phyloP scores from a whole-genome alignment of 1,284 basidiomycete species.

The Ceratobasidium sp. region DNA sequence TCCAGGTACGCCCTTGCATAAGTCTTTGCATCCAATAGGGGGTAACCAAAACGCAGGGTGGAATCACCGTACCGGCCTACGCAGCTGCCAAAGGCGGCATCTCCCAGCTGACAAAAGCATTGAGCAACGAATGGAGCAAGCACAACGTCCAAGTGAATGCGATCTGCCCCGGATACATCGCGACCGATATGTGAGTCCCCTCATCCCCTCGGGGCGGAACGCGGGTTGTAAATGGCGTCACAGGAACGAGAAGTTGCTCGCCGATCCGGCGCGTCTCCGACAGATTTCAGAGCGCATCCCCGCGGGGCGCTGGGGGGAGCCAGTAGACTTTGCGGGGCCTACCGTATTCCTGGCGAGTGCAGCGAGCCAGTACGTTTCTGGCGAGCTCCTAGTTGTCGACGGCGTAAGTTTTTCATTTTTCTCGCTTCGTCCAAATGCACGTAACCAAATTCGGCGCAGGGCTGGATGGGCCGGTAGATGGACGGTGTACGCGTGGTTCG shows the following conservation, averaged over 20 bases:
- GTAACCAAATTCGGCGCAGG: conserved; percentile 23
- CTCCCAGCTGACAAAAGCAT: conserved; percentile 82
- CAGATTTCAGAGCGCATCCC: conserved; percentile 95
- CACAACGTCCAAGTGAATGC: conserved; percentile 91
- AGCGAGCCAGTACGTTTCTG: conserved; percentile 90
- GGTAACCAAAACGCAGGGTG: conserved; percentile 58
- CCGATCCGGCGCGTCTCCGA: conserved; percentile 76
- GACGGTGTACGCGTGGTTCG: conserved; percentile 8
- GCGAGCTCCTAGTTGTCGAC: conserved; percentile 84
- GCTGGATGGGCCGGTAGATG: conserved; percentile 36
- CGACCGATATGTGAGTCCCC: conserved; percentile 80
- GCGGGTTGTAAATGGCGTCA: conserved; percentile 52
- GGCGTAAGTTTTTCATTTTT: conserved; percentile 59
- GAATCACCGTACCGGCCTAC: conserved; percentile 88
- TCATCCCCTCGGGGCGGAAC: conserved; percentile 45
- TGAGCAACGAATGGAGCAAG: conserved; percentile 78
- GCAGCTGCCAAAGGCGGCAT: conserved; percentile 87
- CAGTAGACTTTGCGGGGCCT: conserved; percentile 90
- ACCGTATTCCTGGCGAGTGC: conserved; percentile 88
- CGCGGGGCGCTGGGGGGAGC: conserved; percentile 89
- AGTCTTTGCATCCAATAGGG: background rate
- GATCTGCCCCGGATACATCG: conserved; percentile 91
- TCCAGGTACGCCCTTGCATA: conserved; percentile 60
- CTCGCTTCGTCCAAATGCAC: background rate
- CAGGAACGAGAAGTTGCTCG: conserved; percentile 81